A percentile compares a stretch with the other conserved stretches of the same genome.
These are phyloP conservation scores for Aureobasidium sp. DNA, from an alignment of 2,329 filamentous ascomycete species.

Conservation along the genomic window DNA sequence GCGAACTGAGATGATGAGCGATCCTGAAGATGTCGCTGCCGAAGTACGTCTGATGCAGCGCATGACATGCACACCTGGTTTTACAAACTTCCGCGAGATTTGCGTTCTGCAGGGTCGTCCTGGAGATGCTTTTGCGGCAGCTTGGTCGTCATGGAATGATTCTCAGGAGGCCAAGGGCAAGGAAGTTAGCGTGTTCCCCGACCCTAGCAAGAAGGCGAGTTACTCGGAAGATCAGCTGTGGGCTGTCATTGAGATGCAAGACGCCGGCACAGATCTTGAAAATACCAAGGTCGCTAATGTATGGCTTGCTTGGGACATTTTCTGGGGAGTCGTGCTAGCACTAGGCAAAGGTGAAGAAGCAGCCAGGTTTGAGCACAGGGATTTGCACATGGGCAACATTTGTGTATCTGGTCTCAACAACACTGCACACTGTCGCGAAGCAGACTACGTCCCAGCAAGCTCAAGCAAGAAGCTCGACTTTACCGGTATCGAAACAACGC, in stretches of 20 bases:
- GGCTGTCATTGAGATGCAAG: slow-evolving; percentile 59
- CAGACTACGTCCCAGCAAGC: slow-evolving; percentile 20
- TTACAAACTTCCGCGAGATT: slow-evolving; percentile 53
- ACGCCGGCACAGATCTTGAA: slow-evolving; percentile 53
- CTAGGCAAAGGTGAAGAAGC: slow-evolving; percentile 54
- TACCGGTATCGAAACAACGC: slow-evolving; percentile 51
- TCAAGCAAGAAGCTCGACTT: slow-evolving; percentile 37
- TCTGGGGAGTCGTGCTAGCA: slow-evolving; percentile 57
- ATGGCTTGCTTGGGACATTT: slow-evolving; percentile 49
- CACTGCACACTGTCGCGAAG: slow-evolving; percentile 18
- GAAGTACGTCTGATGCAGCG: slow-evolving; percentile 48
- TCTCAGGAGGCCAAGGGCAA: slow-evolving; percentile 32
- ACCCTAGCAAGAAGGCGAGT: slow-evolving; percentile 45
- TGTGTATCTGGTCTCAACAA: slow-evolving; percentile 37
- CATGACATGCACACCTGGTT: slow-evolving; percentile 52
- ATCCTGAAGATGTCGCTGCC: slow-evolving; percentile 36
- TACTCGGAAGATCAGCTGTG: slow-evolving; percentile 51
- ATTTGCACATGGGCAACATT: slow-evolving; percentile 59
- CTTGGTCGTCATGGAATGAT: slow-evolving; percentile 40
- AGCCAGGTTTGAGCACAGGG: slow-evolving; percentile 56
- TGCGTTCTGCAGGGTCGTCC: slow-evolving; percentile 51
- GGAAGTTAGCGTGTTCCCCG: slow-evolving; percentile 43
- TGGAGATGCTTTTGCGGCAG: slow-evolving; percentile 40
- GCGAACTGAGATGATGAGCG: slow-evolving; percentile 36
- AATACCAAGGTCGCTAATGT: slow-evolving; percentile 12